Base-by-base conservation (phyloP, 192 early-diverging fungal genomes). In the Paraglomus occultum region DNA sequence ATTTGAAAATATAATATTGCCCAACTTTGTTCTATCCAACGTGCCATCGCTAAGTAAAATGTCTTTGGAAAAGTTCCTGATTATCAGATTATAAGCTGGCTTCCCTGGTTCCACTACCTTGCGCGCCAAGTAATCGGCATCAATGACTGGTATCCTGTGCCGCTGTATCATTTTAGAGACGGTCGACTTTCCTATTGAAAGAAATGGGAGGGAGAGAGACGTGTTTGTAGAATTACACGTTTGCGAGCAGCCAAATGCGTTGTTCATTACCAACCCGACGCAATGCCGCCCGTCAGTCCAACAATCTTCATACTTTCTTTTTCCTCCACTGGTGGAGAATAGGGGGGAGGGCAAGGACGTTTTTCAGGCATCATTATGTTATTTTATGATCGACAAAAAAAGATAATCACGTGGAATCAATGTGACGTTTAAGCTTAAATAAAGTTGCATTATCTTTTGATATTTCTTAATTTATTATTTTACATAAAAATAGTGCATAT, bases 271-370 rank as follows among this genome's bases (percentile, higher is more conserved):
- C 71, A 80, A 76, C 91, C 91, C 10, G 90, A 87, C 38, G 94
- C 92, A 55, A 99, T 99, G 38, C 95, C 95, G 61, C 97, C 97
- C 8, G 97, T 99, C 47, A 99, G 82, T 10, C 96, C 96, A 45
- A 97, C 76, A 22, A 99, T 76, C 57, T 90, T 87, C 96, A 99
- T 98, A 59, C 49, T 59, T 64, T 23, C 51, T 31, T 31, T 31
- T 2, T 31, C 31, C 31, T 31, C n/a, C n/a, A n/a, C n/a, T n/a
- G n/a, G n/a, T n/a, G n/a, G n/a, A n/a, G n/a, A n/a, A n/a, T n/a
- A n/a, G n/a, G n/a, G n/a, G n/a, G n/a, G n/a, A n/a, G n/a, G n/a
- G n/a, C n/a, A n/a, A n/a, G n/a, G n/a, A n/a, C n/a, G n/a, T n/a
- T n/a, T n/a, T n/a, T n/a, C n/a, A n/a, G n/a, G n/a, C n/a, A n/a